Evolutionary conservation across 495 filamentous ascomycete species (phyloP), one percentile per base, ranked within the genome.

Genomic region (Tuber melanosporum): DNA sequence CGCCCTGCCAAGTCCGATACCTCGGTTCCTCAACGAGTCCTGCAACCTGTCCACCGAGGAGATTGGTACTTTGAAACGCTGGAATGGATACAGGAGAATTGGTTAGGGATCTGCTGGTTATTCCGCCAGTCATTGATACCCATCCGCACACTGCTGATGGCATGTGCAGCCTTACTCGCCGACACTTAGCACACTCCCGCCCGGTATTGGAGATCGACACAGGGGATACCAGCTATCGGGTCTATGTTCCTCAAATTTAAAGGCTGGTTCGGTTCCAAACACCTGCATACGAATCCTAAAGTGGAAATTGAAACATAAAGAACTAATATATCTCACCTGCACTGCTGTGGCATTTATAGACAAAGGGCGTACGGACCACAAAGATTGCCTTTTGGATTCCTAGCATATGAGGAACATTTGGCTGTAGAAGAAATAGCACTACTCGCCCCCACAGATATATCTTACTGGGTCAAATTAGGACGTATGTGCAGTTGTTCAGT

Each of bases 121-220:
- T 66, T 66, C 15, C 57, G 36, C 32, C 26, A 15, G 26, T 15
- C 26, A 36, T 12, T 66, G 10, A 1, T 32, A 26, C 15, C 57
- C 32, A 5, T 12, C 26, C 4, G 57, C 26, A 36, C 15, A 66
- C 57, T 17, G 1, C 14, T 66, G 7, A 36, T 17, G 12, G 6
- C 14, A 66, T 17, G 14, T 3, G 26, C 57, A 32, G 57, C 10
- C 57, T 6, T 3, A 15, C 57, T 5, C 12, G 57, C 32, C 15
- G n/a, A n/a, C n/a, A 62, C n/a, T 62, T 62, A 62, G n/a, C 57
- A 62, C 57, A 62, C 57, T 62, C 57, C n/a, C 57, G 15, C 26
- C 57, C 8, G 4, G 10, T 62, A 62, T 62, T n/a, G n/a, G 4
- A 32, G 12, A 12, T 26, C 57, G 12, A 62, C 32, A 26, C 6